Base-by-base conservation (phyloP, 441 rosid genomes). In the Hura crepitans region DNA sequence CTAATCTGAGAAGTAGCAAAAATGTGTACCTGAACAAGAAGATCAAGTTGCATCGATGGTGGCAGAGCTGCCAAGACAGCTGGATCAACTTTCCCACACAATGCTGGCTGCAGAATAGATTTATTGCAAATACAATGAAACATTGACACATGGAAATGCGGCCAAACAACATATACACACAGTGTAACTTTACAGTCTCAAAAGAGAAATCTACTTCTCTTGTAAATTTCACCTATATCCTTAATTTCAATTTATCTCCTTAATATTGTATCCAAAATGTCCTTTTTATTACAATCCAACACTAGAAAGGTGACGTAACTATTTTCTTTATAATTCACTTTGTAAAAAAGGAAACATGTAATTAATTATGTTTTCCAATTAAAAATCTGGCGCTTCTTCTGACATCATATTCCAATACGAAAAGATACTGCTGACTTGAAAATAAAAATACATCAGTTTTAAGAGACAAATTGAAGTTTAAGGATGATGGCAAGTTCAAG, bases 41-140 rank as follows among this genome's bases (percentile, higher is more conserved):
- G 99, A 82, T 94, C 94, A 58, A 94, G 97, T 75, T 91, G 95
- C 96, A 94, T 86, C 59, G 99, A 94, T 73, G 96, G 91, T 73
- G 99, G 99, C 84, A 94, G 84, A 76, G 99, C 85, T 74, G 96
- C 95, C 77, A 94, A 89, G 75, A 94, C 90, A 78, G 85, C 88
- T 33, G 92, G 94, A 86, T 94, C 97, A 74, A 92, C 82, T 80
- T 77, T 82, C 74, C 94, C 93, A 72, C 78, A 78, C 79, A 87
- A 79, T 70, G 65, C 86, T 69, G 97, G 93, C 98, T 94, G 79
- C 58, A 79, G 81, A 77, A 72, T 71, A 62, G 70, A 74, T 71
- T 18, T 35, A 31, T 10, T 20, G 30, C 46, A 68, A 54, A 20
- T 14, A 68, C 39, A 27, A 47, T 69, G 39, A 54, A 35, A 73